phyloP scores from a whole-genome alignment of 169 alveolate genomes.

The Plasmodium cynomolgi region DNA sequence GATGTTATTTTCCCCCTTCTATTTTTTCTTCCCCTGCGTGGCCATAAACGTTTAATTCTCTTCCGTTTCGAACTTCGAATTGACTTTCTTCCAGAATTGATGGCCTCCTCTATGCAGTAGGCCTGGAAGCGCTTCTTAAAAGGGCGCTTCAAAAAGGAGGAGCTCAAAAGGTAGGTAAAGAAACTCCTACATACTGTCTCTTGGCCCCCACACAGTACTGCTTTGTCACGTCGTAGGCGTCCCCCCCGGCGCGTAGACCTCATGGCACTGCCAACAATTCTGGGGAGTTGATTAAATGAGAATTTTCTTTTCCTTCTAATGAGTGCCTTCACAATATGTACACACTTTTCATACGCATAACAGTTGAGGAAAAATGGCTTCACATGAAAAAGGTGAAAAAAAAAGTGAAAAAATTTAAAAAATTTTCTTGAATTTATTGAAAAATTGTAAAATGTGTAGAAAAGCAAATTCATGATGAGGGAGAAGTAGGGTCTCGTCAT shows the following conservation, averaged over 20 bases:
- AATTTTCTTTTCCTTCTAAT: constrained; percentile 1
- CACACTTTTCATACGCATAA: background rate
- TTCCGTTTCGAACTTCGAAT: background rate
- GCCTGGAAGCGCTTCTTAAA: background rate
- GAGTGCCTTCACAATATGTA: background rate
- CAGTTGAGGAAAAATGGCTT: constrained; percentile 15
- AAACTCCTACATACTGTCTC: background rate
- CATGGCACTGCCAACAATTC: background rate
- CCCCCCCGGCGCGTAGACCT: background rate
- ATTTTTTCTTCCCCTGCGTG: background rate
- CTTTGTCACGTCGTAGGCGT: background rate
- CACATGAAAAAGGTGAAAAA: constrained; percentile 11
- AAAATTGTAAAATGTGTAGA: constrained; percentile 25
- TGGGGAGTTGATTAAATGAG: background rate
- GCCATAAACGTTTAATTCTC: background rate
- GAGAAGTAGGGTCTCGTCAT: constrained; percentile 15
- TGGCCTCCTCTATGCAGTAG: background rate
- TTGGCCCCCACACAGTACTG: background rate
- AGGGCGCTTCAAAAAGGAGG: background rate
- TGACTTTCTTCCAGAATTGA: background rate
- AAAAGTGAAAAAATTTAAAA: constrained; percentile 38
- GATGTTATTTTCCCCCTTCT: background rate
- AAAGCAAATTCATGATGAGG: constrained; percentile 22
- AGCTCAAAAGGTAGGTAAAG: background rate
- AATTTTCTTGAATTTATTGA: constrained; percentile 18